phyloP scores from a whole-genome alignment of 2,329 filamentous ascomycete genomes.

The Hypomyces perniciosus region DNA sequence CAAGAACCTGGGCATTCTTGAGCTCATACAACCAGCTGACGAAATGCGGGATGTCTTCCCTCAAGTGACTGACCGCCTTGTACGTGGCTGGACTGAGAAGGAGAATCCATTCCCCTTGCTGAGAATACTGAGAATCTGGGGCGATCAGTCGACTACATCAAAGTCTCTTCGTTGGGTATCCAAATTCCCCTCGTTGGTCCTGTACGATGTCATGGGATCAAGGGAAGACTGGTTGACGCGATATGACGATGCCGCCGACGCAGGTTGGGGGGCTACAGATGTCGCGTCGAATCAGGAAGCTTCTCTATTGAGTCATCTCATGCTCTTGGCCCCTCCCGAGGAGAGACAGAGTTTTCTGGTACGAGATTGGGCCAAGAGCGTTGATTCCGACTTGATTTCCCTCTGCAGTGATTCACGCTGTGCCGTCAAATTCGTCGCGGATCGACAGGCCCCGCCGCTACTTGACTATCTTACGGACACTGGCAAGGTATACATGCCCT shows the following conservation, averaged over 20 bases:
- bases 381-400: constrained; percentile 31
- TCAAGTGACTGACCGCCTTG: constrained; percentile 38
- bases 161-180: constrained; percentile 36
- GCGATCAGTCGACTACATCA: constrained; percentile 32
- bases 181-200: constrained; percentile 37
- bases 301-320: constrained; percentile 29
- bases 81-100: constrained; percentile 40
- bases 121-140: constrained; percentile 41
- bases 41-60: constrained; percentile 26
- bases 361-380: constrained; percentile 24
- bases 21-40: constrained; percentile 37
- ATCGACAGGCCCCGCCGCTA: constrained; percentile 26
- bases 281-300: constrained; percentile 22
- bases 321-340: constrained; percentile 28
- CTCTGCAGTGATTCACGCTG: constrained; percentile 29
- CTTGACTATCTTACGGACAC: constrained; percentile 30
- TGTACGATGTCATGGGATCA: constrained; percentile 38
- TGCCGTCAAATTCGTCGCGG: constrained; percentile 27
- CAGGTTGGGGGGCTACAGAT: constrained; percentile 31
- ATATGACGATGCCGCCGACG: constrained; percentile 17
- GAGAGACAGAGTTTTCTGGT: constrained; percentile 19
- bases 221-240: constrained; percentile 31
- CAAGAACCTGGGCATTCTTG: constrained; percentile 42
- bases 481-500: constrained; percentile 24
- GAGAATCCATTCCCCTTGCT: constrained; percentile 40